phyloP scores from a whole-genome alignment of 352 stramenopile genomes.

The Achlya hypogyna region DNA sequence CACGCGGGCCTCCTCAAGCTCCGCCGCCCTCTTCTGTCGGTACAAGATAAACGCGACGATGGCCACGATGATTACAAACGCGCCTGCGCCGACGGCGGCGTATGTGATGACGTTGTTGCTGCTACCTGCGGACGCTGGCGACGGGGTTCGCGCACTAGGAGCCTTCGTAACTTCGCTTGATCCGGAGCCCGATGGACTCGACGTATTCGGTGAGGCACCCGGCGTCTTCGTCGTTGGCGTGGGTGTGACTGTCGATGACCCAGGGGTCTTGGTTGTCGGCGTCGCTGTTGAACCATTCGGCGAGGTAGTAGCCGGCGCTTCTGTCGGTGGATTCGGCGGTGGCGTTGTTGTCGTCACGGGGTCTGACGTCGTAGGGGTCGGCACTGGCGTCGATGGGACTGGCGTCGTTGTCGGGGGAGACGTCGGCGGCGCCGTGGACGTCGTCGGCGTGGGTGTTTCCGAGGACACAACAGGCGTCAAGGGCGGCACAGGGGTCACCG shows the following conservation, averaged over 20 bases:
- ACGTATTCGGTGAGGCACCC: neutral
- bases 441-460: neutral
- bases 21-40: neutral
- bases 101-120: slow-evolving; percentile 13
- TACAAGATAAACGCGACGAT: slow-evolving; percentile 12
- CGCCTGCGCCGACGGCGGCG: neutral
- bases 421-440: neutral
- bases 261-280: neutral
- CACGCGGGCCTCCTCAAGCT: neutral
- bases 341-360: neutral
- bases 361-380: neutral
- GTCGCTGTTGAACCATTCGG: neutral
- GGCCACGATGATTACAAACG: neutral
- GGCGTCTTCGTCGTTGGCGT: neutral
- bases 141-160: neutral
- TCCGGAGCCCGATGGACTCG: neutral
- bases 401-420: neutral
- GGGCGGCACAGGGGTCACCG: neutral
- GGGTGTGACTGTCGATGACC: neutral
- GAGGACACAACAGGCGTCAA: neutral
- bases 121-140: neutral
- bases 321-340: neutral
- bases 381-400: neutral
- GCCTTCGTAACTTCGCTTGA: neutral
- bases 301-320: neutral